Evolutionary conservation across 2,329 filamentous ascomycete genomes (phyloP).

Genomic region (Ceratocystis huliohia): DNA sequence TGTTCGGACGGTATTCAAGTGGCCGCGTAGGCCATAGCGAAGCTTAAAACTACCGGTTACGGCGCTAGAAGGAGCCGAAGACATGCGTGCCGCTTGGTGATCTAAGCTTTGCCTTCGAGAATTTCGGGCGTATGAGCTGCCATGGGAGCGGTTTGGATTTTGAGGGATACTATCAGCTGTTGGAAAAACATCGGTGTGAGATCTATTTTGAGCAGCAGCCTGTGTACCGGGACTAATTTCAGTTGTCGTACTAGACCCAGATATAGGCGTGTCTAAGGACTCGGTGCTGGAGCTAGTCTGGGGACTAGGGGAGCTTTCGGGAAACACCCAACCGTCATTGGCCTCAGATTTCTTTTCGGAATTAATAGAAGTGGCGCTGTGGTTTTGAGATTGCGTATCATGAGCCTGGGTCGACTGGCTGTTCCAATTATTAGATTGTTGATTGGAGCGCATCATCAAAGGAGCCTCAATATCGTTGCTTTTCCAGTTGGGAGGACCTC

Average conservation of each 20-base stretch:
- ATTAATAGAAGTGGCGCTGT: not conserved
- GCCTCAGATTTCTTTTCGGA: slow-evolving; percentile 29
- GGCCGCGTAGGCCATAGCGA: slow-evolving; percentile 78
- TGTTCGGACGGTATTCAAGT: slow-evolving; percentile 83
- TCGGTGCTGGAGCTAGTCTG: slow-evolving; percentile 32
- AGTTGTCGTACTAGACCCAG: slow-evolving; percentile 12
- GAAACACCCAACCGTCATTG: slow-evolving; percentile 83
- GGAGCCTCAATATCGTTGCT: slow-evolving; percentile 33
- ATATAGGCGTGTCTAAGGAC: slow-evolving; percentile 25
- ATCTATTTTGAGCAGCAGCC: slow-evolving; percentile 36
- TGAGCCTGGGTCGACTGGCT: not conserved
- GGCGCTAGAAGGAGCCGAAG: slow-evolving; percentile 40
- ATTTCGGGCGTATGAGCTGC: slow-evolving; percentile 64
- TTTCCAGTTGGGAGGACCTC: slow-evolving; percentile 22
- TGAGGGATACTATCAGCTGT: slow-evolving; percentile 68
- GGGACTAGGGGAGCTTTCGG: slow-evolving; percentile 57
- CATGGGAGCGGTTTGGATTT: slow-evolving; percentile 53
- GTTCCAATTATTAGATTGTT: not conserved
- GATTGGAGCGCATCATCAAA: slow-evolving; percentile 42
- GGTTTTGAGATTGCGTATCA: slow-evolving; percentile 3
- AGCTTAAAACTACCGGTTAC: slow-evolving; percentile 80
- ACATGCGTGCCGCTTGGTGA: slow-evolving; percentile 43
- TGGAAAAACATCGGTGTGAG: slow-evolving; percentile 80
- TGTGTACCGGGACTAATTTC: slow-evolving; percentile 1
- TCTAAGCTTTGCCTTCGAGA: slow-evolving; percentile 63